Evolutionary conservation across 495 filamentous ascomycete genomes (phyloP).

Genomic region (Neurospora tetraspora): DNA sequence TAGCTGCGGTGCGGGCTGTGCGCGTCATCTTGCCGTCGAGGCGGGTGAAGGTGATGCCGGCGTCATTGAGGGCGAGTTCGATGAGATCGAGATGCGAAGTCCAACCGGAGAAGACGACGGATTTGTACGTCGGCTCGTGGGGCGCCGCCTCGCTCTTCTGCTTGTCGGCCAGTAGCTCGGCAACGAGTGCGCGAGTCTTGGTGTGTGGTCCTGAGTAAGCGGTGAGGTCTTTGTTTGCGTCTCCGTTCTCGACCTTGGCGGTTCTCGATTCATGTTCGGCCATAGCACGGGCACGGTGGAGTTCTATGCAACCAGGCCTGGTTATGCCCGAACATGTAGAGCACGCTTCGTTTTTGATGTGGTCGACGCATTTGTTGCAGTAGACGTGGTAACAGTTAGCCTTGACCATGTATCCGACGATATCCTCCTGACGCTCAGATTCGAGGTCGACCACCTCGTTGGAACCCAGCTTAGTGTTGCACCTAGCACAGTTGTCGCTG

Average conservation of each 20-base stretch:
- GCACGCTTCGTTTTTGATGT: conserved; percentile 32
- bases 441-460: conserved; percentile 42
- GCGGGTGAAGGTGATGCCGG: conserved; percentile 59
- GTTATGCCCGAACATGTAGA: conserved; percentile 3
- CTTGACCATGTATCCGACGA: conserved; percentile 55
- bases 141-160: conserved; percentile 48
- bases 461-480: conserved; percentile 50
- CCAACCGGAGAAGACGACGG: conserved; percentile 90
- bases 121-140: conserved; percentile 63
- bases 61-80: conserved; percentile 65
- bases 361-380: conserved; percentile 61
- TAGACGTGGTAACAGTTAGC: conserved; percentile 76
- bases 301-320: conserved; percentile 49
- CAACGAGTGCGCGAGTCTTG: conserved; percentile 72
- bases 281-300: conserved; percentile 56
- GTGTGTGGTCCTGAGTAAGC: conserved; percentile 81
- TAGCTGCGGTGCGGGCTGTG: conserved; percentile 54
- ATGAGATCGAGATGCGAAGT: conserved; percentile 91
- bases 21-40: conserved; percentile 84
- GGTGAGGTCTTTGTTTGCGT: conserved; percentile 44
- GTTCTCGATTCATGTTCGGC: conserved; percentile 43
- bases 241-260: conserved; percentile 26
- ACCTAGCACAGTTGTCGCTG: conserved; percentile 58
- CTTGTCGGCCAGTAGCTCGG: conserved; percentile 50
- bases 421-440: conserved; percentile 47